These are phyloP conservation scores for Saccharomycopsis sp. DNA, from an alignment of 805 yeast species.

Conservation along the genomic window DNA sequence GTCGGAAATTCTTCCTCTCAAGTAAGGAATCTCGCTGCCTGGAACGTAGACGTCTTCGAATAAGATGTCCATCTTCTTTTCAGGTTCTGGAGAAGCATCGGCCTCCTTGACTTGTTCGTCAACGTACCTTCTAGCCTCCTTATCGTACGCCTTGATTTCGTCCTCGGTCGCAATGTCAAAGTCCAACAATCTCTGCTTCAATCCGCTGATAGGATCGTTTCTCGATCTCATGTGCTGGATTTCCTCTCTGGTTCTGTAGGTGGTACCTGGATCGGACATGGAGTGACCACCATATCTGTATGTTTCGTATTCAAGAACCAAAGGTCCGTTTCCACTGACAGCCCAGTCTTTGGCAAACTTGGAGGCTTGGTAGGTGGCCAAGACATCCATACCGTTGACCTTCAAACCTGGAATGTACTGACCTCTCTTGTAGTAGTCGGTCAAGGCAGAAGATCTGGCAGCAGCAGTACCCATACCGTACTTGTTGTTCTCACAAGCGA, in stretches of 20 bases:
- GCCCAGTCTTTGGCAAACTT: constrained; percentile 97
- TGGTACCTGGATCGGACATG: constrained; percentile 99
- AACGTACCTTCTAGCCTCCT: constrained; percentile 91
- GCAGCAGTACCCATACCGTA: constrained; percentile 99
- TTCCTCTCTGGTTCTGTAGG: constrained; percentile 99
- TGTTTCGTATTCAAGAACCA: constrained; percentile 94
- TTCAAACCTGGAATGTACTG: constrained; percentile 98
- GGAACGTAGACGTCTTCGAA: constrained; percentile 95
- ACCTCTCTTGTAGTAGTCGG: constrained; percentile 98
- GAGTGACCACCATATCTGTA: constrained; percentile 99
- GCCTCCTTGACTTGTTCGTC: constrained; percentile 93
- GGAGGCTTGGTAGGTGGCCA: constrained; percentile 93
- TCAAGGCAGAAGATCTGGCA: constrained; percentile 90
- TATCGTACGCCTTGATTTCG: constrained; percentile 90
- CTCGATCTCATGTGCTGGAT: constrained; percentile 98
- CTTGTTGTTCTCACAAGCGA: constrained; percentile 97
- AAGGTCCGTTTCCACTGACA: constrained; percentile 88
- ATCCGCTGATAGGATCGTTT: constrained; percentile 96
- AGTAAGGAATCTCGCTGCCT: constrained; percentile 85
- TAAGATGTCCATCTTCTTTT: constrained; percentile 87
- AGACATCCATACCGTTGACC: constrained; percentile 97
- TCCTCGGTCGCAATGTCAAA: constrained; percentile 85
- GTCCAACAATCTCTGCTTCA: constrained; percentile 80
- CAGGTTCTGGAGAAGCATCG: constrained; percentile 91
- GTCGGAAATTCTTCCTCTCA: constrained; percentile 95